Evolutionary conservation across 2,329 filamentous ascomycete species (phyloP).

Genomic region (Aspergillus udagawae): DNA sequence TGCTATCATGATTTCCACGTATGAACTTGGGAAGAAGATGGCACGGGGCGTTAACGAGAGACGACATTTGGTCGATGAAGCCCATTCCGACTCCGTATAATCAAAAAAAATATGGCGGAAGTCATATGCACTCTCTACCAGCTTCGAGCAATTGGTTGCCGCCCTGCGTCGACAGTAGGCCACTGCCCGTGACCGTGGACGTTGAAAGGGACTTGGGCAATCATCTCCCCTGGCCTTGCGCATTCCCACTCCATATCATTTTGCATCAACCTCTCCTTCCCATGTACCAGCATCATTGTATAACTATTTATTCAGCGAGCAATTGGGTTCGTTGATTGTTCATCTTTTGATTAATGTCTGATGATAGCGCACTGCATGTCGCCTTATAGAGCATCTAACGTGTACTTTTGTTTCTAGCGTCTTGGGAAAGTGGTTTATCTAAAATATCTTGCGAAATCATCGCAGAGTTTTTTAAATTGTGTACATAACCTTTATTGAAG

Average conservation of each 20-base stretch:
- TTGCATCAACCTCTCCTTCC: conserved; percentile 9
- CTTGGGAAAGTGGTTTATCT: background rate
- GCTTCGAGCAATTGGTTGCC: background rate
- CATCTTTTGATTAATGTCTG: conserved; percentile 6
- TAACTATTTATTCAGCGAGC: conserved; percentile 22
- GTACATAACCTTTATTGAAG: background rate
- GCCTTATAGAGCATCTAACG: background rate
- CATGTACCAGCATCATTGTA: conserved; percentile 16
- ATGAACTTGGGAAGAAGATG: conserved; percentile 90
- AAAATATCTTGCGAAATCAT: background rate
- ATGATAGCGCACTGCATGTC: conserved; percentile 12
- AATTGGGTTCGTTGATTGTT: background rate
- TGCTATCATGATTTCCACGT: conserved; percentile 98
- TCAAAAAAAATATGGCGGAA: conserved; percentile 1
- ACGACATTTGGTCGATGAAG: conserved; percentile 27
- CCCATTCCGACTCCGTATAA: conserved; percentile 16
- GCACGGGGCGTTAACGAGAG: conserved; percentile 71
- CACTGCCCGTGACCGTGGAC: background rate
- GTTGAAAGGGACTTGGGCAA: background rate
- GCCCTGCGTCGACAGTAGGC: background rate
- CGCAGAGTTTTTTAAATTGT: background rate
- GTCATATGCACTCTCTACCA: background rate
- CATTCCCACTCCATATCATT: conserved; percentile 9
- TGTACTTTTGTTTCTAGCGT: conserved; percentile 2
- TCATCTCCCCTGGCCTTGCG: background rate